Evolutionary conservation across 306 rosid species (phyloP), one percentile per base, ranked within the genome.

Genomic region (Mimosa pudica): DNA sequence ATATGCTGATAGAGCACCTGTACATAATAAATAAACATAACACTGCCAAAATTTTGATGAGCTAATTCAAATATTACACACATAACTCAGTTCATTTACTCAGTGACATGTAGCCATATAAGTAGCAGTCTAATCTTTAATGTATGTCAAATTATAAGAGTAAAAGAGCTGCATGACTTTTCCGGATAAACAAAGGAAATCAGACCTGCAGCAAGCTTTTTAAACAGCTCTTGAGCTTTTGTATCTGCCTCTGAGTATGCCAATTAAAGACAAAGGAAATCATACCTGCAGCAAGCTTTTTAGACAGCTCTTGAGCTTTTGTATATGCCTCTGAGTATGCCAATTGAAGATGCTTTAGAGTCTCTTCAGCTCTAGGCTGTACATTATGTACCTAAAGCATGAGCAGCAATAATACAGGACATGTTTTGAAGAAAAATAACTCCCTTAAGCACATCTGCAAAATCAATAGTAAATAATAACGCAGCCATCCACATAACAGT

Each of bases 151-250:
- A n/a, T 17, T 68, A 46, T 73, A 41, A 62, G 47, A 60, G 42
- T 58, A 52, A 46, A 24, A 60, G 73, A 58, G 82, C 72, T 45
- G 77, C 8, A 46, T 30, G 49, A 62, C 20, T 77, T 77, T 73
- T 41, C 77, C 60, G 30, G n/a, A 64, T 16, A 44, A 10, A 16
- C 76, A 62, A 74, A 68, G 42, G 76, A 71, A 76, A 93, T 63
- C 92, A 44, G 72, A 96, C 99, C 99, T 90, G 89, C 90, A 38
- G 85, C 73, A 32, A 96, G 98, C 89, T 93, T 93, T 55, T 71
- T 86, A 78, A 98, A 84, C 68, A 96, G 94, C 71, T 96, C 92
- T 52, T 82, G 88, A 47, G 90, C 89, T 85, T 86, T 93, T 13
- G 89, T 82, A 83, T 93, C 98, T 49, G 96, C 91, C 66, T 96